A percentile compares a stretch with the other conserved stretches of the same genome.
Evolutionary conservation across 352 stramenopile species (phyloP).

Genomic region (Achlya hypogyna): DNA sequence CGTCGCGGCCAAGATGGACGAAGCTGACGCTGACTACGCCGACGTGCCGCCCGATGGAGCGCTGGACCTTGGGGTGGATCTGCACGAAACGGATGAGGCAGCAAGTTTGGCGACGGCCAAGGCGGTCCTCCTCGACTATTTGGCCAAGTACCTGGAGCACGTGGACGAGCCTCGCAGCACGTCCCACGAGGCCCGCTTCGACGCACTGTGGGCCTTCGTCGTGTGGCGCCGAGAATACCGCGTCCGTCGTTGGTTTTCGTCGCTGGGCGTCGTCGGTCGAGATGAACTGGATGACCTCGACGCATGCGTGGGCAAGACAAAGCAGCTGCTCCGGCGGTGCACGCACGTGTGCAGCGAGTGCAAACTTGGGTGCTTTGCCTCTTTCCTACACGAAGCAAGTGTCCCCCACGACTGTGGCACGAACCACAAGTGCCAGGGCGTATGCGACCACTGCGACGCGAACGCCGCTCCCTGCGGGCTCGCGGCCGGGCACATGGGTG

Average conservation of each 20-base stretch:
- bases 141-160: background rate
- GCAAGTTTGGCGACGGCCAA: background rate
- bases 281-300: slow-evolving; percentile 32
- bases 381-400: slow-evolving; percentile 27
- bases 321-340: slow-evolving; percentile 48
- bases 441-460: slow-evolving; percentile 46
- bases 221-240: slow-evolving; percentile 34
- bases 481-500: slow-evolving; percentile 50
- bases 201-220: slow-evolving; percentile 46
- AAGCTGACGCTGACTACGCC: too few relatives aligned
- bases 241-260: slow-evolving; percentile 30
- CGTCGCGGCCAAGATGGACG: background rate
- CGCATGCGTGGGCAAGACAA: slow-evolving; percentile 42
- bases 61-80: slow-evolving; percentile 8
- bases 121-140: background rate
- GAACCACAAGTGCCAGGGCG: slow-evolving; percentile 33
- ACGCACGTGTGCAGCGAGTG: slow-evolving; percentile 42
- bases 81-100: background rate
- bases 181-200: slow-evolving; percentile 33
- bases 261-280: slow-evolving; percentile 37
- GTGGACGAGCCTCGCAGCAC: background rate
- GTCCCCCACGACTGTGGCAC: slow-evolving; percentile 41
- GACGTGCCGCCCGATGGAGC: background rate
- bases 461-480: slow-evolving; percentile 33
- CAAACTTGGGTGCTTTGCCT: slow-evolving; percentile 55